Evolutionary conservation across 2,329 filamentous ascomycete genomes (phyloP), one percentile per base, ranked within the genome.

Genomic region (Cladosporium sphaerospermum): DNA sequence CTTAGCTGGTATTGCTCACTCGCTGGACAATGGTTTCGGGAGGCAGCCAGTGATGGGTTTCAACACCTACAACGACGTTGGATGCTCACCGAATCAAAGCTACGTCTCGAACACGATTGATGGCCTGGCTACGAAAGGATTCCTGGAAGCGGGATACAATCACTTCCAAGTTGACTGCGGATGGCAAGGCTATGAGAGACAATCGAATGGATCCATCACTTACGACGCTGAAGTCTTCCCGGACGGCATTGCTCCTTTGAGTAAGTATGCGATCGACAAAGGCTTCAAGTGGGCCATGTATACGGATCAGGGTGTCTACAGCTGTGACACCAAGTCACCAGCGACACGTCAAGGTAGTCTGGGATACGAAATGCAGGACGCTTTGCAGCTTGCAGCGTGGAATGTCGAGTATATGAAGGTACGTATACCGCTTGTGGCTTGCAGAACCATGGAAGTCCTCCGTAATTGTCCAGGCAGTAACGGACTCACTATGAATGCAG

Each of bases 31-130:
- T 43, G 47, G 58, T 14, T 40, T 55, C 13, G 55, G 53, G 18
- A 46, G 43, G 2, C 56, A 53, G 3, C 59, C 59, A 16, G 50
- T 49, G 1, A 55, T 59, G 54, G 59, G 59, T 10, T 83, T 79
- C 79, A 83, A 83, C 56, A 77, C 74, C 2, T 83, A 83, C 58
- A 84, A 84, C 51, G 69, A 75, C 39, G 80, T 79, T 63, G 70
- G 67, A 46, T 82, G 79, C 61, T 65, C 65, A 1, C 76, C 76
- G 0, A 76, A 68, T 39, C 75, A 80, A 57, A 64, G 63, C 1
- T 75, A 76, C 36, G 74, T 81, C 19, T 78, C 79, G 0, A 67
- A 79, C 40, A 80, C 77, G 0, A 64, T 84, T 0, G 71, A 72
- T 33, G 63, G 71, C 39, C 69, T 78, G 51, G 64, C 76, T 14